A percentile compares a stretch with the other conserved stretches of the same genome.
These are phyloP conservation scores for Hymenoscyphus scutula DNA, from an alignment of 2,329 filamentous ascomycete genomes.

Conservation along the genomic window DNA sequence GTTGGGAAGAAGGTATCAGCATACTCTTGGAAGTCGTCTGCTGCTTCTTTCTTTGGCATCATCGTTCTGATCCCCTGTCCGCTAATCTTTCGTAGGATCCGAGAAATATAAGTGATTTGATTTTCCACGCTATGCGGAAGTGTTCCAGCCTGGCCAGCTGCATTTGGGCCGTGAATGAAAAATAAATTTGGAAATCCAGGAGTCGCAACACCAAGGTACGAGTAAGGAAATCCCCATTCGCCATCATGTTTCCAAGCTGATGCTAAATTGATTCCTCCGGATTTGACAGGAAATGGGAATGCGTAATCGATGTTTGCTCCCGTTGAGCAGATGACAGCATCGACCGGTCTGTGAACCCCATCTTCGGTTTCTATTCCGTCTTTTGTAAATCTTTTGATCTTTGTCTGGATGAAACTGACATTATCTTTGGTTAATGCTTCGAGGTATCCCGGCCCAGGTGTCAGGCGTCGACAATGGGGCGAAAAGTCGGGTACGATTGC, in stretches of 20 bases:
- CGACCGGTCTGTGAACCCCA: slow-evolving; percentile 53
- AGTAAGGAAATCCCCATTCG: slow-evolving; percentile 48
- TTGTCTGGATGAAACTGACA: slow-evolving; percentile 55
- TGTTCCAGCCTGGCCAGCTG: slow-evolving; percentile 41
- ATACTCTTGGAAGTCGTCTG: slow-evolving; percentile 53
- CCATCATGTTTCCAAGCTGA: slow-evolving; percentile 52
- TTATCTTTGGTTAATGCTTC: slow-evolving; percentile 60
- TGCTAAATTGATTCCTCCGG: slow-evolving; percentile 45
- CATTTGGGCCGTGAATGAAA: slow-evolving; percentile 60
- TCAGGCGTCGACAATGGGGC: slow-evolving; percentile 62
- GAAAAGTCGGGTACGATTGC: slow-evolving; percentile 61
- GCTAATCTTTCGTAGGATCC: slow-evolving; percentile 63
- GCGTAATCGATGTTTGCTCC: slow-evolving; percentile 59
- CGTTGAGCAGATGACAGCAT: slow-evolving; percentile 65
- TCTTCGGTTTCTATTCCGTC: slow-evolving; percentile 59
- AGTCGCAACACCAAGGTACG: slow-evolving; percentile 60
- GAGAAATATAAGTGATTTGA: slow-evolving; percentile 63
- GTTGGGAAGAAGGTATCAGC: slow-evolving; percentile 52
- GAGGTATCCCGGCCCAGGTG: slow-evolving; percentile 64
- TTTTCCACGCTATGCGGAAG: slow-evolving; percentile 65
- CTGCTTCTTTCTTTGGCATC: slow-evolving; percentile 51
- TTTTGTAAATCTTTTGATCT: slow-evolving; percentile 55
- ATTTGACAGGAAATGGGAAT: slow-evolving; percentile 55
- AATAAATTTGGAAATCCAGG: slow-evolving; percentile 64
- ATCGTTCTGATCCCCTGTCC: slow-evolving; percentile 64